These are phyloP conservation scores for Piper longum DNA, from an alignment of 164 flowering plant genomes.

Conservation along the genomic window DNA sequence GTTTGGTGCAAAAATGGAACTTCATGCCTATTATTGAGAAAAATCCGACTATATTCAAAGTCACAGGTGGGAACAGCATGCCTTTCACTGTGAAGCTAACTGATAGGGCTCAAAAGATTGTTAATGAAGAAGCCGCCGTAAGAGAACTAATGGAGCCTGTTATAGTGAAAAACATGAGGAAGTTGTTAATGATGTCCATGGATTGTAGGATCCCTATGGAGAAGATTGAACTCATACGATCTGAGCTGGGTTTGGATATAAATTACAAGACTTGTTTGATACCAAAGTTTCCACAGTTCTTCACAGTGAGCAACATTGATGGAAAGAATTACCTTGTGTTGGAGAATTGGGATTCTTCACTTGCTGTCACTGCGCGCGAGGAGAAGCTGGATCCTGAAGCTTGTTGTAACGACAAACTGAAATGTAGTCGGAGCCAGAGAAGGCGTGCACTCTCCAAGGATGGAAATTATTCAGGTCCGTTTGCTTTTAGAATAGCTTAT, in stretches of 20 bases:
- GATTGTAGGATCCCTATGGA: constrained; percentile 68
- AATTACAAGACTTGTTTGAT: constrained; percentile 45
- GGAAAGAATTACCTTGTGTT: constrained; percentile 49
- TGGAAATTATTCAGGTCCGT: constrained; percentile 67
- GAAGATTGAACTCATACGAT: constrained; percentile 42
- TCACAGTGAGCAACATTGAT: constrained; percentile 38
- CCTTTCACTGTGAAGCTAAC: constrained; percentile 59
- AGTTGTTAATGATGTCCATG: constrained; percentile 82
- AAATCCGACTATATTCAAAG: constrained; percentile 64
- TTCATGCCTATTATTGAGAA: constrained; percentile 74
- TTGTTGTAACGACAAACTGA: constrained; percentile 15
- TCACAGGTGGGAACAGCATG: constrained; percentile 36
- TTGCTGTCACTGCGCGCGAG: constrained; percentile 76
- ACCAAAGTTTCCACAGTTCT: constrained; percentile 64
- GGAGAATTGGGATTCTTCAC: constrained; percentile 83
- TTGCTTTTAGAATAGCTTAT: constrained; percentile 48
- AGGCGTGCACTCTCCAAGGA: constrained; percentile 41
- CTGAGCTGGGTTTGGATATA: constrained; percentile 62
- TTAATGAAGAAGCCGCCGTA: constrained; percentile 36
- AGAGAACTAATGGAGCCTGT: constrained; percentile 62
- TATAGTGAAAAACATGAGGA: constrained; percentile 68
- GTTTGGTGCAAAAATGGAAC: constrained; percentile 86
- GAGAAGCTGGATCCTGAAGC: constrained; percentile 21
- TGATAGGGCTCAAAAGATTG: constrained; percentile 43
- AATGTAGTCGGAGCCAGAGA: constrained; percentile 8